Evolutionary conservation across 805 yeast genomes (phyloP), one percentile per base, ranked within the genome.

Genomic region (Millerozyma acaciae): DNA sequence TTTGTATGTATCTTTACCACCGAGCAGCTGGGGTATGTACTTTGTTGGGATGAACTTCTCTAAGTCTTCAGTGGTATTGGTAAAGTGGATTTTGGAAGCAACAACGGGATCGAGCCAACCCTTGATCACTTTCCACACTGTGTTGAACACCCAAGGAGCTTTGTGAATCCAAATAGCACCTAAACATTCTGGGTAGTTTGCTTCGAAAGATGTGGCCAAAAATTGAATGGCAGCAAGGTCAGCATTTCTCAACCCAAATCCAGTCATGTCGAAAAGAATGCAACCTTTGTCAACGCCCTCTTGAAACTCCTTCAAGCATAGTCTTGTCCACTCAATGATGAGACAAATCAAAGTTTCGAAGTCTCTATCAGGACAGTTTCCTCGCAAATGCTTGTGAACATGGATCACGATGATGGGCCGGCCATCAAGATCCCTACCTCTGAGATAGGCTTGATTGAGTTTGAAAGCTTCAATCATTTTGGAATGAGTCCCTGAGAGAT

Each of bases 21-120:
- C 97, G 38, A 89, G 58, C 24, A 72, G 75, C 42, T 67, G 62
- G 19, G 95, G 89, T 42, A 93, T 70, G 48, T 75, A 67, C 17
- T 75, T 64, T 18, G 60, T 52, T 28, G 75, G 78, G 24, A 90
- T 76, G 54, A 65, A 76, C 45, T 81, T 70, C 29, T 65, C 67
- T 48, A 90, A 60, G 35, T 93, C 97, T 36, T 77, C 73, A 16
- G 65, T 55, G 43, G 68, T 68, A 51, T 84, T 82, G 16, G 96
- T 84, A 62, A 90, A 93, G 26, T 76, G 75, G 48, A 93, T 86
- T 60, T 90, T 90, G 16, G 90, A 72, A 0, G 96, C 95, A 35
- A 90, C 97, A 16, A 86, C 96, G 3, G 97, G 97, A 55, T 93
- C 97, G 37, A 90, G 68, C 97, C 97, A 90, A 48, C 81, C 80